Evolutionary conservation across 805 yeast species (phyloP).

Genomic region (Starmera amethionina): DNA sequence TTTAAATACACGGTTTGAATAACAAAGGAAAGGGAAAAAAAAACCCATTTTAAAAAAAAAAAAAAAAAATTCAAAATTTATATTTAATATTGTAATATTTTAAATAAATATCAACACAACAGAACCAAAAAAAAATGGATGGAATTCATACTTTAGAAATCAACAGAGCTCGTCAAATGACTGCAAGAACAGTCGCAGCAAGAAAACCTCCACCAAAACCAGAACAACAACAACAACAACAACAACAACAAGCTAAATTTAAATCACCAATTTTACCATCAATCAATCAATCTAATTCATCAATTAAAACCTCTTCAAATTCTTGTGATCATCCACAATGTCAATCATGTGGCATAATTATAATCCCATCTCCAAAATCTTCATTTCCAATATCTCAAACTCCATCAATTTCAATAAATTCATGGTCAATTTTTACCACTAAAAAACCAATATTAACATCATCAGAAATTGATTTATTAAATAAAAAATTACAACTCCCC

Average conservation of each 20-base stretch:
- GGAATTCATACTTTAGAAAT: conserved; percentile 50
- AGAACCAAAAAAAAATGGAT: conserved; percentile 1
- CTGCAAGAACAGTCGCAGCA: conserved; percentile 26
- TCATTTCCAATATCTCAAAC: conserved; percentile 50
- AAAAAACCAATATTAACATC: conserved; percentile 73
- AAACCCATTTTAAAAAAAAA: too few relatives aligned
- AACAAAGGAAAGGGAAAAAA: too few relatives aligned
- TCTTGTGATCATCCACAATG: conserved; percentile 32
- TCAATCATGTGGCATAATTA: conserved; percentile 57
- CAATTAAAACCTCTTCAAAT: not conserved
- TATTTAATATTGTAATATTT: too few relatives aligned
- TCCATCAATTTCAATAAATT: conserved; percentile 59
- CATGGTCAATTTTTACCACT: conserved; percentile 68
- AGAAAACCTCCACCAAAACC: conserved; percentile 18
- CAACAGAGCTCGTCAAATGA: conserved; percentile 57
- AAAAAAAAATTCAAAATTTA: too few relatives aligned
- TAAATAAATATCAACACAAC: too few relatives aligned
- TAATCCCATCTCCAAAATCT: conserved; percentile 70
- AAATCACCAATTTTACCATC: not conserved
- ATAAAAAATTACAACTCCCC: conserved; percentile 57
- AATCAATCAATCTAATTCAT: too few relatives aligned
- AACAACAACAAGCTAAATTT: not conserved
- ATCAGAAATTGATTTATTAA: conserved; percentile 58
- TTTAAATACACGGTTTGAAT: too few relatives aligned
- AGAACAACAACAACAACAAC: conserved; percentile 1